These are phyloP conservation scores for Solanum arcanum DNA, from an alignment of 257 asterid genomes.

Conservation along the genomic window DNA sequence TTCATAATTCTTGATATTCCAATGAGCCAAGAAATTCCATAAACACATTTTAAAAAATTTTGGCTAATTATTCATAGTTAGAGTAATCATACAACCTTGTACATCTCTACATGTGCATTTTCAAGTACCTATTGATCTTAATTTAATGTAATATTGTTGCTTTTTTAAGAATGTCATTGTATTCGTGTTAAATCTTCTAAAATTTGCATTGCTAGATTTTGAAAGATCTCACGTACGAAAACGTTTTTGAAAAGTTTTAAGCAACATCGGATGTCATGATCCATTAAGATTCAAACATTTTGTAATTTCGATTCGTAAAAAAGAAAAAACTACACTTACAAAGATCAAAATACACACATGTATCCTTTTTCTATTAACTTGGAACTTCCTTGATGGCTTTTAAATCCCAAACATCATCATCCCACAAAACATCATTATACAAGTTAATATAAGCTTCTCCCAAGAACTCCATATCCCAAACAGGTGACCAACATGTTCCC, in stretches of 20 bases:
- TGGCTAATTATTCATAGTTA: background rate
- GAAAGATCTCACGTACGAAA: background rate
- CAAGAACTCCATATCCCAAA: conserved; percentile 38
- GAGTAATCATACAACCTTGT: background rate
- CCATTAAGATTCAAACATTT: background rate
- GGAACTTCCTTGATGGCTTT: conserved; percentile 10
- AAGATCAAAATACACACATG: background rate
- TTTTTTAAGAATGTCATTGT: background rate
- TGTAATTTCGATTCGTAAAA: background rate
- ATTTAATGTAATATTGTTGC: background rate
- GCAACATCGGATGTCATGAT: background rate
- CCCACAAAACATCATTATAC: conserved; percentile 41
- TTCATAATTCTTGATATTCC: background rate
- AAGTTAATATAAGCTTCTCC: conserved; percentile 22
- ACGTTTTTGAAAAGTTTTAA: background rate
- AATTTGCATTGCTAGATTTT: background rate
- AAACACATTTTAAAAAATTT: background rate
- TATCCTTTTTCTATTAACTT: background rate
- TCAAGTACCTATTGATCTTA: background rate
- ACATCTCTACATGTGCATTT: background rate
- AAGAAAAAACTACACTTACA: background rate
- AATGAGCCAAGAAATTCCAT: background rate
- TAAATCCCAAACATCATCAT: conserved; percentile 47
- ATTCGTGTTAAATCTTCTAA: background rate
- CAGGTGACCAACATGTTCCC: conserved; percentile 46